These are phyloP conservation scores for Asterophora parasitica DNA, from an alignment of 768 basidiomycete species.

Conservation along the genomic window DNA sequence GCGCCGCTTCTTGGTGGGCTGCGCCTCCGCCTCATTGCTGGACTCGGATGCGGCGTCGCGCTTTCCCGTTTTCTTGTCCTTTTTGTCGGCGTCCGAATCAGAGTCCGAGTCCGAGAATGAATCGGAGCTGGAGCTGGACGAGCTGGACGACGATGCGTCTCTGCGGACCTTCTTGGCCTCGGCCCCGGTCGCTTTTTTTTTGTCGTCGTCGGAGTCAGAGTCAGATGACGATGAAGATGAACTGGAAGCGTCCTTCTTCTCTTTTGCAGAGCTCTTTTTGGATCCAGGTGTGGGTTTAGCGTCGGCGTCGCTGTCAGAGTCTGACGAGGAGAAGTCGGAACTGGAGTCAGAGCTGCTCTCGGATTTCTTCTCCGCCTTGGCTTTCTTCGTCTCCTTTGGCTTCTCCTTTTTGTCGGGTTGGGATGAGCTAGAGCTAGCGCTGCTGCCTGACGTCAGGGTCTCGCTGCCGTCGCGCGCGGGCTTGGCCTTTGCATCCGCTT, in stretches of 20 bases:
- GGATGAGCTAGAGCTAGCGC: conserved; percentile 8
- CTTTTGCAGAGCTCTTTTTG: neutral
- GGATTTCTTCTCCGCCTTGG: conserved; percentile 3
- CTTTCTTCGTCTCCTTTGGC: conserved; percentile 7
- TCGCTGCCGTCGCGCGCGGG: conserved; percentile 14
- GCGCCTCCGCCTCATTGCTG: conserved; percentile 20
- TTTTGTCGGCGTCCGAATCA: conserved; percentile 19
- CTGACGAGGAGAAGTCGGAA: conserved; percentile 15
- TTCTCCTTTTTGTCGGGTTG: conserved; percentile 15
- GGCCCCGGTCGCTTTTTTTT: neutral
- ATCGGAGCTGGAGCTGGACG: conserved; percentile 19
- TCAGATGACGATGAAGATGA: conserved; percentile 9
- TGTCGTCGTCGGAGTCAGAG: conserved; percentile 5
- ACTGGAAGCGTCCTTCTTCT: neutral
- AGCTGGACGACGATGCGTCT: conserved; percentile 10
- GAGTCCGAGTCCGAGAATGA: conserved; percentile 17
- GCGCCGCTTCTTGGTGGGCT: conserved; percentile 57
- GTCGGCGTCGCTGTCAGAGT: conserved; percentile 1
- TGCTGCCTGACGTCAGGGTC: conserved; percentile 18
- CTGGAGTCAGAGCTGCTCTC: conserved; percentile 14
- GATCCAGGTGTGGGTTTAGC: neutral
- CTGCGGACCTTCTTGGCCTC: conserved; percentile 3
- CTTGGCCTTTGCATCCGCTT: conserved; percentile 5
- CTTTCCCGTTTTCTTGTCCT: conserved; percentile 4
- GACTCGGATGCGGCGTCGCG: neutral